Base-by-base conservation (phyloP, 2,329 filamentous ascomycete species). In the Exophiala oligosperma region DNA sequence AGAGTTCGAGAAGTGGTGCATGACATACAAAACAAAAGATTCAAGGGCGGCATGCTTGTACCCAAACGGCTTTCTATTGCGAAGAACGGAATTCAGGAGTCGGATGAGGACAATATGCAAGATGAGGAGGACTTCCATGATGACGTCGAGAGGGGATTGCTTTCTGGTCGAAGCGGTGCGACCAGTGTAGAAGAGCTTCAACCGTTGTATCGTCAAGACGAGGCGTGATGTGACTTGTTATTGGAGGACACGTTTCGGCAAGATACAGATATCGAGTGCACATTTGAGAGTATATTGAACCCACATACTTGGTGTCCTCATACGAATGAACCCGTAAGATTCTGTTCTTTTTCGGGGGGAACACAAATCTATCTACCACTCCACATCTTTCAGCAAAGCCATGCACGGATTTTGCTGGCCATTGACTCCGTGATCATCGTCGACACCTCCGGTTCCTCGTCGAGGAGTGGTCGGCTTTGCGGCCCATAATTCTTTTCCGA, bases 401-500 rank as follows among this genome's bases (percentile, higher is more conserved):
- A 28, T 37, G 21, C 50, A 52, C 14, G 43, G 9, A 14, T 17
- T 17, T 17, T 48, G 26, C 11, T 26, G 46, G 23, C 1, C 44
- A 28, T 28, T 26, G 5, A 12, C 21, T 41, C 24, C 26, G 32
- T 52, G 26, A 4, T 21, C 49, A 9, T 41, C 26, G 35, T n/a
- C n/a, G 14, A 7, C 23, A 5, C 43, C 12, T 4, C 44, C 11
- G 26, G 46, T 24, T 5, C 32, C 32, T 11, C 7, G 32, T 35
- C 9, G 32, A 9, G 32, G 2, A 35, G 4, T 2, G 4, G 32
- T 11, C 32, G 73, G 72, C 37, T 68, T 67, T 49, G 21, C 80
- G 0, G 81, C 81, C 80, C 80, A 82, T 53, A 83, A 79, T 69
- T 83, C 76, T 46, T 68, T 61, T 2, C 75, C 76, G 0, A 68